These are phyloP conservation scores for Colletotrichum horii DNA, from an alignment of 2,329 filamentous ascomycete species.

Conservation along the genomic window DNA sequence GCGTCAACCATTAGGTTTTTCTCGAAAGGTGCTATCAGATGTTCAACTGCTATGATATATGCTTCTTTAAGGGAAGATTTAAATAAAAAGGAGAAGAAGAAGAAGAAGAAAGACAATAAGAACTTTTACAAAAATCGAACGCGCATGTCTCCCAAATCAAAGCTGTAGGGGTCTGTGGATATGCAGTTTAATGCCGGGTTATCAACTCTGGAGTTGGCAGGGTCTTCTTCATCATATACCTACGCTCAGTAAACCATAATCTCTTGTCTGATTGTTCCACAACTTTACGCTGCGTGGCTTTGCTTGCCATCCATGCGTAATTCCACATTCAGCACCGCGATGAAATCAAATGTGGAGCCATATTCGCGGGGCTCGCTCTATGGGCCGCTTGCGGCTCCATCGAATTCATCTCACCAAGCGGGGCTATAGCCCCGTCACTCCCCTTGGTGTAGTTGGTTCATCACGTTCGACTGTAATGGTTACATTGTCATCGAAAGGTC, in stretches of 20 bases:
- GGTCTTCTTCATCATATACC: neutral
- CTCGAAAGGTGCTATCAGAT: neutral
- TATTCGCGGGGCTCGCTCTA: neutral
- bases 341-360: neutral
- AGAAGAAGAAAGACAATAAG: neutral
- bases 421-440: neutral
- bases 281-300: neutral
- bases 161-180: neutral
- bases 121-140: neutral
- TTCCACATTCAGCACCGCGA: neutral
- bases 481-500: neutral
- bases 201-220: neutral
- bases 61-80: no score
- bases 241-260: neutral
- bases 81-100: neutral
- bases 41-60: neutral
- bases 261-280: neutral
- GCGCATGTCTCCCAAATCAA: neutral
- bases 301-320: no score
- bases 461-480: neutral
- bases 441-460: neutral
- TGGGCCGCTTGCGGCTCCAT: neutral
- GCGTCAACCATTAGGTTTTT: neutral
- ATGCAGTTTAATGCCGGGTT: neutral
- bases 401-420: neutral